Base-by-base conservation (phyloP, 2,329 filamentous ascomycete species). In the Colletotrichum musicola region DNA sequence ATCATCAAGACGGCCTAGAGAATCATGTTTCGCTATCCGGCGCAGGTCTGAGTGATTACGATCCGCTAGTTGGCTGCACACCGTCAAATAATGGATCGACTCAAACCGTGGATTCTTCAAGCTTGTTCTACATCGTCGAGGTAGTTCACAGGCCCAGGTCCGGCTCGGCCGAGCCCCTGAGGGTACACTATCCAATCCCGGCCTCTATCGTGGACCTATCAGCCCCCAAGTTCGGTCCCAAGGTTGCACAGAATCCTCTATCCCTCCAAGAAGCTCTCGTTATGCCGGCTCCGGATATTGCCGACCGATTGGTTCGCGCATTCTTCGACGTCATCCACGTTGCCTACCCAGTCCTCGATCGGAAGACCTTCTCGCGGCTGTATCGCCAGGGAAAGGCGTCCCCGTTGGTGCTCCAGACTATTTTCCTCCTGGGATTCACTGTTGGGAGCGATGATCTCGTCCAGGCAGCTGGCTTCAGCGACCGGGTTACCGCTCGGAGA, bases 151-250 rank as follows among this genome's bases (percentile, higher is more conserved):
- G 62, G 16, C 62, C 62, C 1, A 64, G 35, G 9, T 44, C 50
- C 4, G 53, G 62, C 12, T 50, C 35, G 13, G 50, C 62, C 10
- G 62, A 64, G 46, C 53, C 62, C 4, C 13, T 64, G 18, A 58
- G 54, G 35, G 62, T 64, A 13, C 62, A 64, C 30, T 64, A 64
- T 6, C 53, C 62, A 7, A 64, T 64, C 1, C 62, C 62, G 2
- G 53, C 62, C 35, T 64, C 30, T 9, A 58, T 64, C 18, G 35
- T 57, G 3, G 62, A 64, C 14, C 62, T 50, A 10, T 14, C 62
- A 14, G 51, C 20, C 7, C 4, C 30, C n/a, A 44, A 42, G 6
- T n/a, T 38, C 6, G 53, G 20, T 13, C 53, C 30, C 7, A 64
- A 44, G 35, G n/a, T 20, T 10, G 16, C 40, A 7, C 16, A 49